phyloP scores from a whole-genome alignment of 441 rosid genomes.

The Pelargonium australe region DNA sequence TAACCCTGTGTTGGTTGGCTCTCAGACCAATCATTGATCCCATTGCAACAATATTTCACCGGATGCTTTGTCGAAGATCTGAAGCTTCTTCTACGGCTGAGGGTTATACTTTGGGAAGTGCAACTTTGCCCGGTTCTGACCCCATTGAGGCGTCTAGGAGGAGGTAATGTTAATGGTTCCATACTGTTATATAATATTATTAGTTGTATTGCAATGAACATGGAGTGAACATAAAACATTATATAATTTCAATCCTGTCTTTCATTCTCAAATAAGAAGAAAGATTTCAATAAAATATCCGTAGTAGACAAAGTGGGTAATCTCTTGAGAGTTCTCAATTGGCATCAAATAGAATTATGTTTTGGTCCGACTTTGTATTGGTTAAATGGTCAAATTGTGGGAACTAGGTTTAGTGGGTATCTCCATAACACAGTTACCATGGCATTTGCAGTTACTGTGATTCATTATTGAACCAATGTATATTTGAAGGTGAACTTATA shows the following conservation, averaged over 20 bases:
- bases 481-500: no score
- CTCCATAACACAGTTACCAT: no score
- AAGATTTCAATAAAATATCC: background rate
- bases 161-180: conserved; percentile 42
- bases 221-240: background rate
- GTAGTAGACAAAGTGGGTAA: background rate
- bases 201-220: background rate
- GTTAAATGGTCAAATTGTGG: background rate
- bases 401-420: background rate
- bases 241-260: background rate
- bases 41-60: conserved; percentile 66
- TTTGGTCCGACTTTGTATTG: background rate
- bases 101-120: conserved; percentile 49
- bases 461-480: background rate
- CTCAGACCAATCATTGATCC: conserved; percentile 77
- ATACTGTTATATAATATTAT: background rate
- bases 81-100: conserved; percentile 40
- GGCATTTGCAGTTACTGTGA: background rate
- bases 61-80: conserved; percentile 73
- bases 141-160: conserved; percentile 92
- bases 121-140: conserved; percentile 84
- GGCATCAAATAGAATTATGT: background rate
- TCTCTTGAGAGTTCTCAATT: background rate
- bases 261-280: background rate
- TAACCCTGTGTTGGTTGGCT: conserved; percentile 12